Conservation (phyloP, 768 basidiomycete species). For the Termitomyces eurrhizus region DNA sequence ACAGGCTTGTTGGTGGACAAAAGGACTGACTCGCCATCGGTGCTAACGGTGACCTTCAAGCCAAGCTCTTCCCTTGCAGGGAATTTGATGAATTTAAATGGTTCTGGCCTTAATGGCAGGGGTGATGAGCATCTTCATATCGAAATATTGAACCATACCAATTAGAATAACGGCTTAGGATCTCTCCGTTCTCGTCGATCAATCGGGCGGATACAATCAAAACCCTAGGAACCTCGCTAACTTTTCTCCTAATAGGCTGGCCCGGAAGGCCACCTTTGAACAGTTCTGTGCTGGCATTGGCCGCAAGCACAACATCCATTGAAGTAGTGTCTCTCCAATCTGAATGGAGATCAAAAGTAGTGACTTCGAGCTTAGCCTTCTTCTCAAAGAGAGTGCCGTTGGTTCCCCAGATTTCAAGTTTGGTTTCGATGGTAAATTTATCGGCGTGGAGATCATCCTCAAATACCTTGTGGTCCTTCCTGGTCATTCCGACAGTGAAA, state of each 20-base stretch:
- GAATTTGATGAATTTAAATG: constrained; percentile 89
- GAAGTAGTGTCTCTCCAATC: constrained; percentile 53
- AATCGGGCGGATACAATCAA: constrained; percentile 74
- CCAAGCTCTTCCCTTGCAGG: constrained; percentile 57
- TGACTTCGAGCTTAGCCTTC: constrained; percentile 58
- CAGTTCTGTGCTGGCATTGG: constrained; percentile 85
- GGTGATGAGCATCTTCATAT: constrained; percentile 2
- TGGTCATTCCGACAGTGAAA: constrained; percentile 80
- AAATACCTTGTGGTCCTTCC: constrained; percentile 65
- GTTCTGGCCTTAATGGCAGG: constrained; percentile 70
- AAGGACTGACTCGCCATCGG: constrained; percentile 56
- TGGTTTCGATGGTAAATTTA: constrained; percentile 59
- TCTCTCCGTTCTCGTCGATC: constrained; percentile 46
- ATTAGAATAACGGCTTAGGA: constrained; percentile 73
- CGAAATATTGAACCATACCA: constrained; percentile 42
- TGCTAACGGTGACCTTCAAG: constrained; percentile 45
- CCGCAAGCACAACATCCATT: constrained; percentile 50
- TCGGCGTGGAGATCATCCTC: constrained; percentile 61
- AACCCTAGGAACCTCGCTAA: constrained; percentile 58
- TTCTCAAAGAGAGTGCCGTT: constrained; percentile 67
- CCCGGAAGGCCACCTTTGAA: constrained; percentile 69
- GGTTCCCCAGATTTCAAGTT: constrained; percentile 84
- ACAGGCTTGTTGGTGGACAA: constrained; percentile 64
- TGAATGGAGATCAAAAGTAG: constrained; percentile 60
- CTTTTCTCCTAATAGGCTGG: constrained; percentile 62